phyloP scores from a whole-genome alignment of 2,329 filamentous ascomycete genomes.

The Alternaria triticimaculans region DNA sequence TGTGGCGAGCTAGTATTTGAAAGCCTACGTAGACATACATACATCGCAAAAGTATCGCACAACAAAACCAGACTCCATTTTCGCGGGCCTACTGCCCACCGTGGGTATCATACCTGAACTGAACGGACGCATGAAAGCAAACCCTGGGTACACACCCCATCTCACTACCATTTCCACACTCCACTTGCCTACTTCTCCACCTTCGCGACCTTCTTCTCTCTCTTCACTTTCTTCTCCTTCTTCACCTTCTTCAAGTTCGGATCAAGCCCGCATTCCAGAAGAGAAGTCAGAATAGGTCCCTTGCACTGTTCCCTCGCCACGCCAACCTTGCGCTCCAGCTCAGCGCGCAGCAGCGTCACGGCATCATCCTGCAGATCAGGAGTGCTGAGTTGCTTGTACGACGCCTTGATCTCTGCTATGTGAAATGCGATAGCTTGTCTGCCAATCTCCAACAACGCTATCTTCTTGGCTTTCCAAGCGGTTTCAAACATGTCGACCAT shows the following conservation, averaged over 20 bases:
- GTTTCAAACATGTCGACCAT: too few species aligned
- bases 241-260: neutral
- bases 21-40: neutral
- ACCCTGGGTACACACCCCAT: neutral
- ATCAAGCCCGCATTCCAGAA: neutral
- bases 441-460: neutral
- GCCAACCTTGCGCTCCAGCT: neutral
- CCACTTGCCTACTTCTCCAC: neutral
- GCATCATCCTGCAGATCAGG: neutral
- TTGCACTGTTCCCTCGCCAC: neutral
- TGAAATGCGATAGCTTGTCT: neutral
- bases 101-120: neutral
- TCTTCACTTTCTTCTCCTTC: neutral
- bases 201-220: neutral
- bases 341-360: neutral
- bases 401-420: neutral
- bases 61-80: neutral
- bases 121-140: neutral
- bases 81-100: neutral
- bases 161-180: neutral
- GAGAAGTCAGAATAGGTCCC: neutral
- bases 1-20: neutral
- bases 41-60: neutral
- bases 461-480: neutral
- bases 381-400: neutral